phyloP scores from a whole-genome alignment of 2,329 filamentous ascomycete genomes.

The Mycosphaerella sp. region DNA sequence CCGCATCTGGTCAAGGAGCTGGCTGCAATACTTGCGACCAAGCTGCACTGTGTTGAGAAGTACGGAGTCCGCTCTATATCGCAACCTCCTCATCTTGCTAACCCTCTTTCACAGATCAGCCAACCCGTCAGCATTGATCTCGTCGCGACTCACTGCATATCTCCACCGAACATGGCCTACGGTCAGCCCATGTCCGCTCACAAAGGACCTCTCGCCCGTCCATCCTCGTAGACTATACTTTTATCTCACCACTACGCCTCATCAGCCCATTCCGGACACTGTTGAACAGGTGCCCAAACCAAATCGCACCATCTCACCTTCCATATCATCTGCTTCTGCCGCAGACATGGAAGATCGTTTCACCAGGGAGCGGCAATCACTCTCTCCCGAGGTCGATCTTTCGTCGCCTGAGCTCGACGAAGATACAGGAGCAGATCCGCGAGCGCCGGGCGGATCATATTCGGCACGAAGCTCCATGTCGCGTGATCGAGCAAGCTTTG shows the following conservation, averaged over 20 bases:
- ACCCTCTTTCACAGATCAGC: conserved; percentile 62
- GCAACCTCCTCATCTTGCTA: conserved; percentile 24
- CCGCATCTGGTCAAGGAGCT: conserved; percentile 95
- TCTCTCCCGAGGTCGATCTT: conserved; percentile 88
- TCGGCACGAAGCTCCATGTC: conserved; percentile 41
- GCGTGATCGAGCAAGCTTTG: conserved; percentile 40
- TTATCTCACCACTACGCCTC: conserved; percentile 82
- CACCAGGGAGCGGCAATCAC: conserved; percentile 57
- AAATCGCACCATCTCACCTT: conserved; percentile 69
- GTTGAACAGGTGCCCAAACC: conserved; percentile 33
- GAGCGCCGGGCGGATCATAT: conserved; percentile 59
- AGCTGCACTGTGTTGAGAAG: conserved; percentile 83
- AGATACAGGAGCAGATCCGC: conserved; percentile 50
- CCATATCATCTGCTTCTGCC: conserved; percentile 66
- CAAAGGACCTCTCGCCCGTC: conserved; percentile 85
- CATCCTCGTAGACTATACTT: conserved; percentile 96
- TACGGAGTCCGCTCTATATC: conserved; percentile 48
- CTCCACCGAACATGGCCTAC: conserved; percentile 79
- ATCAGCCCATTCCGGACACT: conserved; percentile 68
- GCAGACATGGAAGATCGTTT: conserved; percentile 65
- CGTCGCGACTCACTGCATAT: conserved; percentile 81
- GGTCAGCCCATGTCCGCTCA: conserved; percentile 73
- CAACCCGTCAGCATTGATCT: conserved; percentile 91
- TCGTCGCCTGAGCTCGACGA: conserved; percentile 82
- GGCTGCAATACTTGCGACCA: conserved; percentile 67